phyloP scores from a whole-genome alignment of 129 eudicot genomes.

The Oenanthe sinensis region DNA sequence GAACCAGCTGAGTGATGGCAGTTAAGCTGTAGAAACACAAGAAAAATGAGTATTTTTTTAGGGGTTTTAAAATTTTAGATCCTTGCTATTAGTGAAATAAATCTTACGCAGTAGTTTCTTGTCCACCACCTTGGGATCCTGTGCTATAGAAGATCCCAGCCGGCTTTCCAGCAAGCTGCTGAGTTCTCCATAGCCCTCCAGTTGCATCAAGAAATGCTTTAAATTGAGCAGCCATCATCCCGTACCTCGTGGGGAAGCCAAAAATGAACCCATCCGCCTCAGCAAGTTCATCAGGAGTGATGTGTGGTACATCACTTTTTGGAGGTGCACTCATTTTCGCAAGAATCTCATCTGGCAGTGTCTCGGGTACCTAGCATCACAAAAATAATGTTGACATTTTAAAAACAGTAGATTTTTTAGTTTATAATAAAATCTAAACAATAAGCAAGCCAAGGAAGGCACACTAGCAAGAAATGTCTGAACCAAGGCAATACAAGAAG shows the following conservation, averaged over 20 bases:
- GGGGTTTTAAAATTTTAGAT: neutral
- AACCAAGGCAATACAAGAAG: neutral
- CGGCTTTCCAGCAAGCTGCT: conserved; percentile 89
- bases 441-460: neutral
- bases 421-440: neutral
- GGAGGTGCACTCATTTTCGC: conserved; percentile 83
- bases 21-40: conserved; percentile 47
- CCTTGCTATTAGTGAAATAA: conserved; percentile 19
- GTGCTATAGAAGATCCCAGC: conserved; percentile 87
- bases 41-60: neutral
- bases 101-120: conserved; percentile 80
- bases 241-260: conserved; percentile 88
- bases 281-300: conserved; percentile 60
- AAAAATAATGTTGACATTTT: neutral
- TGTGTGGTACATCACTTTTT: conserved; percentile 61
- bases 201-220: conserved; percentile 85
- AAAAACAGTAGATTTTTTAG: neutral
- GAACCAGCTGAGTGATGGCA: conserved; percentile 87
- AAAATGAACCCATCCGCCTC: conserved; percentile 88
- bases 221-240: conserved; percentile 87
- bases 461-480: neutral
- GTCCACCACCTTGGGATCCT: conserved; percentile 93
- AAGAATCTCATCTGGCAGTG: conserved; percentile 60
- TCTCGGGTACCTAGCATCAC: conserved; percentile 59
- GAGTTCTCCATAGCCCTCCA: conserved; percentile 83